phyloP scores from a whole-genome alignment of 2,329 filamentous ascomycete species.

The Rasamsonia emersonii region DNA sequence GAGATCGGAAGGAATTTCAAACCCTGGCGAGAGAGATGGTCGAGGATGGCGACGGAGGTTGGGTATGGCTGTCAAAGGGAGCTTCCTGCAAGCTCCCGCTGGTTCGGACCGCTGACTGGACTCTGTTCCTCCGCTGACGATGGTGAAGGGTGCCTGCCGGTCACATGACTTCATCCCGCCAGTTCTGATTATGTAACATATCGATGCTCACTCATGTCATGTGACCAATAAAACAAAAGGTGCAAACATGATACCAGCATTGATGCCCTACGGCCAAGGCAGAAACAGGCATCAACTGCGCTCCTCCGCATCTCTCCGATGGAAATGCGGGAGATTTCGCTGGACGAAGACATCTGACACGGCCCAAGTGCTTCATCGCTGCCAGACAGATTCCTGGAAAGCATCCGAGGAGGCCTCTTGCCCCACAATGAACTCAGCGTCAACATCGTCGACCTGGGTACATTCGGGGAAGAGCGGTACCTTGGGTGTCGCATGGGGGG shows the following conservation, averaged over 20 bases:
- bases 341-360: constrained; percentile 15
- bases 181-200: no score
- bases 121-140: no score
- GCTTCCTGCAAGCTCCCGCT: constrained; percentile 7
- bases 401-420: constrained; percentile 17
- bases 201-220: no score
- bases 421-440: constrained; percentile 27
- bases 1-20: not conserved
- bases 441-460: no score
- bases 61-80: constrained; percentile 1
- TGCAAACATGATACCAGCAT: no score
- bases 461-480: constrained; percentile 23
- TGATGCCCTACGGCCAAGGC: constrained; percentile 3
- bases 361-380: constrained; percentile 14
- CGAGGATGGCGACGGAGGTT: no score
- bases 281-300: constrained; percentile 2
- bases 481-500: not conserved
- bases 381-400: constrained; percentile 21
- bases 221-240: no score
- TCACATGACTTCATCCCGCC: no score
- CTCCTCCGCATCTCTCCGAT: constrained; percentile 22
- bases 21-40: no score
- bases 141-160: no score
- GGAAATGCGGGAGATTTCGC: constrained; percentile 31
- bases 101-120: no score